Evolutionary conservation across 2,329 filamentous ascomycete species (phyloP), one percentile per base, ranked within the genome.

Genomic region (Botrytis cinerea): DNA sequence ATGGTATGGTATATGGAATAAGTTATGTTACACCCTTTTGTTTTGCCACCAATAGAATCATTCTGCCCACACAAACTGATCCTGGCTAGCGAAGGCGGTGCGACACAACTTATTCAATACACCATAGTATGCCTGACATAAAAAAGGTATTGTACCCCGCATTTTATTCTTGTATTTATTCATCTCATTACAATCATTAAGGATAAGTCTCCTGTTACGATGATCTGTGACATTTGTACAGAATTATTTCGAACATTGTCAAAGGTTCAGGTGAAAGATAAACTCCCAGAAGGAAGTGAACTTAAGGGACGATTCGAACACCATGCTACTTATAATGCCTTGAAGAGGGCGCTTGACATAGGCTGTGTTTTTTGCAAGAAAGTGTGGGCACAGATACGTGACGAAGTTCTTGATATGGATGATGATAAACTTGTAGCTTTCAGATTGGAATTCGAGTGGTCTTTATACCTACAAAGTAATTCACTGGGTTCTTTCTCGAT

Each of bases 211-310:
- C 9, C 16, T 45, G n/a, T 6, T 10, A 1, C 8, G 12, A 45
- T 63, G 38, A 12, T 63, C 2, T 63, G 38, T 43, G 43, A 62
- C 28, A 43, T 2, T 5, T 62, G 60, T n/a, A 28, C 1, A 12
- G 25, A 20, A n/a, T 28, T 45, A 0, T 20, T 63, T 45, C 16
- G 40, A 63, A 18, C 25, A 63, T 9, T 63, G n/a, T 2, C 1
- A 22, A 2, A 3, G 12, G 4, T 10, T 14, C 4, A 8, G 0
- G 4, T 2, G 25, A n/a, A 25, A n/a, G 0, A 2, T 2, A 0
- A 25, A 16, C 0, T 9, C 20, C 0, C 1, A 35, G 16, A 0
- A 2, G 28, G 1, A 59, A 5, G 2, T 38, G 7, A 8, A 20
- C 20, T 59, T 35, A 1, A 3, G 16, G 54, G n/a, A 32, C 20